Evolutionary conservation across 2,329 filamentous ascomycete genomes (phyloP).

Genomic region (Bipolaris gigantea): DNA sequence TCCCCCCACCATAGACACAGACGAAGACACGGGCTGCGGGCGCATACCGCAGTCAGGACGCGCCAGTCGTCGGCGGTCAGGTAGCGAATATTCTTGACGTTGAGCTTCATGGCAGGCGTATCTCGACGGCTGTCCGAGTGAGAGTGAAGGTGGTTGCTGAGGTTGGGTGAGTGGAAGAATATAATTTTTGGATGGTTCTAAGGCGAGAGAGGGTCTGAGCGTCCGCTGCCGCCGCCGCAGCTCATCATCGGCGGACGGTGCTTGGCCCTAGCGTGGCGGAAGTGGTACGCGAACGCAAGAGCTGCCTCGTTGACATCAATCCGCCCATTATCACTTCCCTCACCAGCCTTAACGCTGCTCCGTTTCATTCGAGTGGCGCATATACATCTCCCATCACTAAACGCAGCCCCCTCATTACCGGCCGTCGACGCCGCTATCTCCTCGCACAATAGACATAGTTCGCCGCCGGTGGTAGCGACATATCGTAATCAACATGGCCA

Average conservation of each 20-base stretch:
- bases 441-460: conserved; percentile 24
- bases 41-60: conserved; percentile 79
- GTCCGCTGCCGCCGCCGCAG: conserved; percentile 7
- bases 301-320: conserved; percentile 38
- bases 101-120: conserved; percentile 75
- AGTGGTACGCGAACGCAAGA: conserved; percentile 24
- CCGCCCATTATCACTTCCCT: conserved; percentile 23
- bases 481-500: conserved; percentile 69
- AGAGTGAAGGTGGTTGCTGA: conserved; percentile 12
- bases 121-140: conserved; percentile 3
- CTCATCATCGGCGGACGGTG: conserved; percentile 24
- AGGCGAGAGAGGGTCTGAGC: conserved; percentile 22
- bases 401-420: not conserved
- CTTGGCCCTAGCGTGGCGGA: conserved; percentile 29
- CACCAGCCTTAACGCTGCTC: conserved; percentile 15
- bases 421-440: conserved; percentile 17
- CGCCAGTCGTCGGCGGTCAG: conserved; percentile 92
- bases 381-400: not conserved
- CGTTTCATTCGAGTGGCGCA: conserved; percentile 9
- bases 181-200: conserved; percentile 34
- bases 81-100: conserved; percentile 91
- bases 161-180: conserved; percentile 1
- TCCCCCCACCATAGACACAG: conserved; percentile 27
- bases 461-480: conserved; percentile 42
- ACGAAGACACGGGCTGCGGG: conserved; percentile 19